Evolutionary conservation across 352 stramenopile species (phyloP), one percentile per base, ranked within the genome.

Genomic region (Globisporangium spiculum): DNA sequence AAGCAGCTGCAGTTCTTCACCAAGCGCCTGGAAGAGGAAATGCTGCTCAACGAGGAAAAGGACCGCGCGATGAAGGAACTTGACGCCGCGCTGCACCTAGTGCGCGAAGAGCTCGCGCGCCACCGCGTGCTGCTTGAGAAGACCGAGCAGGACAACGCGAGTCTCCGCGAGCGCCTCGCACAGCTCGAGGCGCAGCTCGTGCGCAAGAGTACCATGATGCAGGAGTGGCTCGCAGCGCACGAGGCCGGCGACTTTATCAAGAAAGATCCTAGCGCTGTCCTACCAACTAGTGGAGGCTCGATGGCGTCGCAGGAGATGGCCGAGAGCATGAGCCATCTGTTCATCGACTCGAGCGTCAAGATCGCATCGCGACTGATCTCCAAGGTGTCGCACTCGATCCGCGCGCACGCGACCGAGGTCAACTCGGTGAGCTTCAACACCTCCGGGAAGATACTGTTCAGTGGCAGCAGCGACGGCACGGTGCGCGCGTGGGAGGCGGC

Each of bases 361-460:
- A 44, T 54, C 26, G 67, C 66, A 46, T 72, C 66, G 24, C 69
- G 75, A 9, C 60, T 89, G 7, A 67, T 90, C 27, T 76, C 72
- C 4, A 70, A 69, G 12, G 72, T 86, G 44, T 76, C 72, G 26
- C 80, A 93, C 58, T 78, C 76, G 5, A 86, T 95, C 44, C 85
- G 87, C 20, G 87, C 87, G 4, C 87, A 95, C 63, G 87, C 87
- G 14, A 95, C 85, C 1, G 87, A 95, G 65, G 87, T 92, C 22
- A 95, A 95, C 66, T 92, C 83, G 38, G 83, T 95, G 12, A 91
- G 85, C 60, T 95, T 93, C 56, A 95, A 92, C 65, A 87, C 82
- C 5, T 92, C 83, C 20, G 87, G 83, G 18, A 92, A 93, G 75
- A 84, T 93, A 34, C 68, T 92, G 12, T 95, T 95, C 67, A 92